Evolutionary conservation across 768 basidiomycete species (phyloP).

Genomic region (Leucosporidium creatinivorum): DNA sequence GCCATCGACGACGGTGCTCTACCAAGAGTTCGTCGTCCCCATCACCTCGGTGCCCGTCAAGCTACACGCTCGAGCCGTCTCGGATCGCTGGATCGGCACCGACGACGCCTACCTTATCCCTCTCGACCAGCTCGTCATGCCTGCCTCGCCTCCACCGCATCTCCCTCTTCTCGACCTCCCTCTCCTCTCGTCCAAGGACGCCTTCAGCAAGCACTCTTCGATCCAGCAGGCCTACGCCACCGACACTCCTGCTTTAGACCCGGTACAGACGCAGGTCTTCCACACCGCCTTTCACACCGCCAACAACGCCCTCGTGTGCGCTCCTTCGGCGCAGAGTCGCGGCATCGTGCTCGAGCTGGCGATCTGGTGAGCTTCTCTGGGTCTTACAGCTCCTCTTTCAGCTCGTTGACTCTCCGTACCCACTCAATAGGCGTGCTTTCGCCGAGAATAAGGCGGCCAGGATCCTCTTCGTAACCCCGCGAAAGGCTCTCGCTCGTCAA

Average conservation of each 20-base stretch:
- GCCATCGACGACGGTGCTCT: constrained; percentile 53
- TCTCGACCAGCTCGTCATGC: constrained; percentile 69
- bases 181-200: constrained; percentile 63
- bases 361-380: constrained; percentile 53
- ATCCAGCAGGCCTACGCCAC: constrained; percentile 50
- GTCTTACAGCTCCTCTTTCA: not conserved
- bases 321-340: constrained; percentile 75
- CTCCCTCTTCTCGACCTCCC: constrained; percentile 47
- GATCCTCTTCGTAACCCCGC: constrained; percentile 40
- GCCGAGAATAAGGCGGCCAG: constrained; percentile 27
- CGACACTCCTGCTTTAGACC: constrained; percentile 59
- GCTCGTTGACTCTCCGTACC: not conserved
- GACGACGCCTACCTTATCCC: constrained; percentile 64
- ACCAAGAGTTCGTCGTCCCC: constrained; percentile 73
- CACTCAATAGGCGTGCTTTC: constrained; percentile 22
- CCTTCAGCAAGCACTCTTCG: constrained; percentile 55
- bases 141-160: constrained; percentile 40
- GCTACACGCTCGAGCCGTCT: constrained; percentile 69
- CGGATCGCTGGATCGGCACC: constrained; percentile 88
- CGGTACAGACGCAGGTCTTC: constrained; percentile 80
- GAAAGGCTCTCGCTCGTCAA: constrained; percentile 39
- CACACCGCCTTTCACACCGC: constrained; percentile 70
- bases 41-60: constrained; percentile 58
- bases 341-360: constrained; percentile 62
- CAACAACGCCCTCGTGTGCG: constrained; percentile 63